Evolutionary conservation across 2,329 filamentous ascomycete species (phyloP), one percentile per base, ranked within the genome.

Genomic region (Thielaviopsis euricoi): DNA sequence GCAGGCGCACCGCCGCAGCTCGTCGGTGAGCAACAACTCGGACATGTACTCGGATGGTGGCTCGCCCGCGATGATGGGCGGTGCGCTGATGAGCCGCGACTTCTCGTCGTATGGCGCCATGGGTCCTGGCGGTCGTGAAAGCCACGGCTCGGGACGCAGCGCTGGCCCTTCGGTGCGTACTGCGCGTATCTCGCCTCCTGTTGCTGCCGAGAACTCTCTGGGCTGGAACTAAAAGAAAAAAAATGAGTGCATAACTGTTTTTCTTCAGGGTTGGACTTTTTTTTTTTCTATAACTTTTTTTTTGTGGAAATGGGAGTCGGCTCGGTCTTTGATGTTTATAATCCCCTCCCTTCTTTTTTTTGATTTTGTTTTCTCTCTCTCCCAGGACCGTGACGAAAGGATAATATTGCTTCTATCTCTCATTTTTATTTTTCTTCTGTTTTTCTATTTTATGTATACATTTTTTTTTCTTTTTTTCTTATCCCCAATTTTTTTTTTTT

Each of bases 161-260:
- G 76, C 74, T 68, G 72, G 72, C 64, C 74, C 75, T 69, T 80
- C 77, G 46, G 77, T 71, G 22, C 75, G 79, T 53, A 80, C 77
- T 3, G 76, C 77, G 50, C 76, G 85, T 71, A 95, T 96, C 68
- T 94, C 87, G 61, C 87, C 88, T 37, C 90, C 90, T 3, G 86
- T 95, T 62, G 90, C 90, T 70, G 86, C 89, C 3, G 89, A 94
- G 75, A 96, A 96, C 77, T 95, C 89, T 55, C 80, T 96, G 63
- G 90, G 90, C 66, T 96, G 90, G 90, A 95, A 94, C 75, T 96
- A 68, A 65, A 43, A 43, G 13, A 40, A 43, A n/a, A 43, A 43
- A 43, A n/a, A 43, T 17, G 37, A 43, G 64, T 65, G 63, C 46
- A 56, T 60, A 22, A 55, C 51, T 33, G 29, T 33, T 17, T 25